A percentile compares a stretch with the other conserved stretches of the same genome.
Evolutionary conservation across 805 yeast species (phyloP).

Genomic region (Brettanomyces bruxellensis): DNA sequence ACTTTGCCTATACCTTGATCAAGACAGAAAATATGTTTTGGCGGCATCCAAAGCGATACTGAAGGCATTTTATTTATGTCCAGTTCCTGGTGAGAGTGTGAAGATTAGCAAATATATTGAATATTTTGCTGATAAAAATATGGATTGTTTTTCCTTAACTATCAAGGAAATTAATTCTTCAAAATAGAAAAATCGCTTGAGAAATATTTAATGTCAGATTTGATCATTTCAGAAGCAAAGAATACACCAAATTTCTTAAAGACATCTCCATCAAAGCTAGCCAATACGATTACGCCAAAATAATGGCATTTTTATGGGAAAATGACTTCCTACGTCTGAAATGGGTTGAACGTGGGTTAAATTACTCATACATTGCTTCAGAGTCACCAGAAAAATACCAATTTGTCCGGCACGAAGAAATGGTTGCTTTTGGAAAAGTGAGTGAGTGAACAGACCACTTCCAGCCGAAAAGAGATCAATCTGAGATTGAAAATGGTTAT

Average conservation of each 20-base stretch:
- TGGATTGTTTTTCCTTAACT: background rate
- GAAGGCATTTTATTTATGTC: conserved; percentile 1
- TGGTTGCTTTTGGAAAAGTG: background rate
- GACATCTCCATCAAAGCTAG: background rate
- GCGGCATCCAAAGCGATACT: background rate
- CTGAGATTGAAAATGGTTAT: background rate
- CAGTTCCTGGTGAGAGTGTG: background rate
- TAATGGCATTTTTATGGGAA: conserved; percentile 1
- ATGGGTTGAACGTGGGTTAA: background rate
- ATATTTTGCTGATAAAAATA: background rate
- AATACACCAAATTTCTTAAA: background rate
- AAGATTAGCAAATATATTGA: conserved; percentile 1
- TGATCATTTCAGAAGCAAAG: background rate
- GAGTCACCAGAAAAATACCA: background rate
- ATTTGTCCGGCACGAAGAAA: background rate
- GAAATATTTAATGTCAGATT: background rate
- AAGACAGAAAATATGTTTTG: background rate
- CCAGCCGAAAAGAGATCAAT: background rate
- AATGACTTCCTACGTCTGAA: background rate
- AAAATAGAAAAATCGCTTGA: background rate
- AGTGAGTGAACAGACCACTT: background rate
- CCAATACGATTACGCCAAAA: background rate
- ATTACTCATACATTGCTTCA: background rate
- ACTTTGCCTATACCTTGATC: background rate
- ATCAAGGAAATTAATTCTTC: background rate